phyloP scores from a whole-genome alignment of 345 rosid species.

The Eucalyptus cloeziana region DNA sequence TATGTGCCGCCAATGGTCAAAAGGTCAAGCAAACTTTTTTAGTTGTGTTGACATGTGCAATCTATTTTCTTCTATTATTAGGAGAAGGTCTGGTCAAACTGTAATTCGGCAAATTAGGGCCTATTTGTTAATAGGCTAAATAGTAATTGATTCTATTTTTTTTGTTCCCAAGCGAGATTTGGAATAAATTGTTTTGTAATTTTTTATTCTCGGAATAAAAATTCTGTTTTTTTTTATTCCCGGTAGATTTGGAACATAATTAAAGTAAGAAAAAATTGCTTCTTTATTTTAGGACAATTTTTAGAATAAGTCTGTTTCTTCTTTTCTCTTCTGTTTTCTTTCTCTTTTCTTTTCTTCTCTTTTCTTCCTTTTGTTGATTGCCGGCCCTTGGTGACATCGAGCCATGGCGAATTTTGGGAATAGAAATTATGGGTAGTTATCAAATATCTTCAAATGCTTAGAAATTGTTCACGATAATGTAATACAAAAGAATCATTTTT shows the following conservation, averaged over 20 bases:
- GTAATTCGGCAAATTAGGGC: neutral
- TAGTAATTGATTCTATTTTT: rapidly evolving
- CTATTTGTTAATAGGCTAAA: too few relatives aligned
- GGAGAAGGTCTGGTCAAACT: neutral
- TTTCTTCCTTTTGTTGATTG: too few relatives aligned
- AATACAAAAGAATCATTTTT: too few relatives aligned
- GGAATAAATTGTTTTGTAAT: too few relatives aligned
- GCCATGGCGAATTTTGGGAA: rapidly evolving
- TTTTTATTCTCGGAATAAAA: too few relatives aligned
- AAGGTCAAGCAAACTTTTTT: neutral
- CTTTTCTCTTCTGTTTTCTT: too few relatives aligned
- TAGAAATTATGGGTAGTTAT: too few relatives aligned
- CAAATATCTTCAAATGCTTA: too few relatives aligned
- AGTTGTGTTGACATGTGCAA: neutral
- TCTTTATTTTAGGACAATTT: rapidly evolving
- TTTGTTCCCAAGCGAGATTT: rapidly evolving
- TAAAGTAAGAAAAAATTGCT: too few relatives aligned
- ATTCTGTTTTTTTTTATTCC: rapidly evolving
- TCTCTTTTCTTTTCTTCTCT: too few relatives aligned
- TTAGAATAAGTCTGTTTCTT: too few relatives aligned
- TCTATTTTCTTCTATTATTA: neutral
- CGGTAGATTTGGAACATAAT: too few relatives aligned
- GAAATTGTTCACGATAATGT: rapidly evolving
- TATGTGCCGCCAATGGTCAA: neutral
- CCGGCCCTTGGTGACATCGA: rapidly evolving